Conservation (phyloP, 345 rosid species). For the Euclidium syriacum region DNA sequence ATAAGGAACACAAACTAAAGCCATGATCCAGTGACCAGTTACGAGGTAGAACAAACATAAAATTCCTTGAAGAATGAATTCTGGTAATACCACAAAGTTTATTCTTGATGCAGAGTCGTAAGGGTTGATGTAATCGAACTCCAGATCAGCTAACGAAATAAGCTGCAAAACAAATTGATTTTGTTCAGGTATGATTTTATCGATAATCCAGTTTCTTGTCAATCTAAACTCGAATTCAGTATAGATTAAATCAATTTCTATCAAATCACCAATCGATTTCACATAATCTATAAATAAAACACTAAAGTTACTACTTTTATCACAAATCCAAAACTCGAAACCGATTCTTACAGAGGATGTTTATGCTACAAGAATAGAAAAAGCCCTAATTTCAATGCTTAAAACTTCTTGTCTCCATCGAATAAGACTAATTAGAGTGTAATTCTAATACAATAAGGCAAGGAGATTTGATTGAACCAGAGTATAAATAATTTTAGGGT, state of each 20-base stretch:
- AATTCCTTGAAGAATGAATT: slow-evolving; percentile 48
- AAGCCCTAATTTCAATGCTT: background rate
- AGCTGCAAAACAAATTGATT: slow-evolving; percentile 41
- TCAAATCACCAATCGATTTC: background rate
- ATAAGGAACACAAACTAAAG: slow-evolving; percentile 51
- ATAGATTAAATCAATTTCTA: background rate
- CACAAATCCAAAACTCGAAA: background rate
- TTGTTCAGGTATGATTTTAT: too few relatives aligned
- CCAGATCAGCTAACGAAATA: slow-evolving; percentile 68
- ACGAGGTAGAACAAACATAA: slow-evolving; percentile 46
- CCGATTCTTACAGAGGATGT: background rate
- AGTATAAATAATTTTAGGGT: background rate
- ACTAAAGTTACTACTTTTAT: background rate
- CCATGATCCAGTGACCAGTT: slow-evolving; percentile 71
- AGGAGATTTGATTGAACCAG: background rate
- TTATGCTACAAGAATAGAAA: background rate
- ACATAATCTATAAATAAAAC: background rate
- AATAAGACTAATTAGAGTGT: background rate
- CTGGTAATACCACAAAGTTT: slow-evolving; percentile 57
- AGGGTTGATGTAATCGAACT: slow-evolving; percentile 74
- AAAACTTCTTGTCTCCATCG: background rate
- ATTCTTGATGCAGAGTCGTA: slow-evolving; percentile 68
- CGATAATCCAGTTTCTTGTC: background rate
- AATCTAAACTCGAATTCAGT: background rate
- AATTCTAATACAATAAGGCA: background rate